Conservation (phyloP, 208 protist genomes). For the Trypanosoma cruzi region DNA sequence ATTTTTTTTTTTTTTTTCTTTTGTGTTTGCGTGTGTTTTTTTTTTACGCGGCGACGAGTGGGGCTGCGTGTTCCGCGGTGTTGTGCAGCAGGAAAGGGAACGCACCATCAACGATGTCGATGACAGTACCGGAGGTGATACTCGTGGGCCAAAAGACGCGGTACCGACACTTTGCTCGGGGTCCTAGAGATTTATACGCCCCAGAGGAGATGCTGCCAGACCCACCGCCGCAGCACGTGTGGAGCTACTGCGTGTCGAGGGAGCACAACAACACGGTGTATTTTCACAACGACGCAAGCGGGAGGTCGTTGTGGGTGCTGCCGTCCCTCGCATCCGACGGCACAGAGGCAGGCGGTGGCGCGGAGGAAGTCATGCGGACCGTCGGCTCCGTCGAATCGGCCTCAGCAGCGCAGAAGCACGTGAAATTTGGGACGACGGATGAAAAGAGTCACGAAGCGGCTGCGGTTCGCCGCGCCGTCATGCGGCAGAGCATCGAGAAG, state of each 20-base stretch:
- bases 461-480: background rate
- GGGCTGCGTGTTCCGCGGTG: background rate
- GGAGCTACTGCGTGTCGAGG: constrained; percentile 54
- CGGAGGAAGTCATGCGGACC: constrained; percentile 13
- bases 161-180: constrained; percentile 48
- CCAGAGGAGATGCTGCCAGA: constrained; percentile 37
- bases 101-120: background rate
- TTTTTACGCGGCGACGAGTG: background rate
- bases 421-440: background rate
- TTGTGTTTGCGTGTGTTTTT: background rate
- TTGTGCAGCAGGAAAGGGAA: background rate
- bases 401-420: constrained; percentile 26
- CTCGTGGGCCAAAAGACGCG: constrained; percentile 40
- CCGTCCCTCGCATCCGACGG: constrained; percentile 41
- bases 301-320: constrained; percentile 64
- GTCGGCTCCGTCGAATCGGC: constrained; percentile 31
- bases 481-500: constrained; percentile 7
- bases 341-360: background rate
- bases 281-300: constrained; percentile 49
- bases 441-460: background rate
- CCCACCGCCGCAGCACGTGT: constrained; percentile 36
- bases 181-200: constrained; percentile 52
- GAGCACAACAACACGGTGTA: constrained; percentile 63
- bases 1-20: background rate
- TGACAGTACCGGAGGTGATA: constrained; percentile 49